Evolutionary conservation across 441 rosid genomes (phyloP).

Genomic region (Erodium chrysanthum): DNA sequence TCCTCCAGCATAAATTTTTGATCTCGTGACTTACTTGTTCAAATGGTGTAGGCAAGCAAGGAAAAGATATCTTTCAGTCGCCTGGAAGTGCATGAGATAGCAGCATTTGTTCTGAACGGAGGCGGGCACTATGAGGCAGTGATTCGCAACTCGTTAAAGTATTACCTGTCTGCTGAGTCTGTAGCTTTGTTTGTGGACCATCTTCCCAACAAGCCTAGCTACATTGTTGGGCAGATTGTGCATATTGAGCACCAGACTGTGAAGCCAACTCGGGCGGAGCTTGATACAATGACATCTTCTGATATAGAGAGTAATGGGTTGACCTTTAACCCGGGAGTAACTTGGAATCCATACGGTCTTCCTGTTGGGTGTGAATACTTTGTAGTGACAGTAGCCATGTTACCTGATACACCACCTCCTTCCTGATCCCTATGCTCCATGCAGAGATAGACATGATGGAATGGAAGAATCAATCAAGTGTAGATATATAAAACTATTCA

Average conservation of each 20-base stretch:
- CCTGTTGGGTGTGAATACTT: slow-evolving; percentile 86
- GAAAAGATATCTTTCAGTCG: slow-evolving; percentile 82
- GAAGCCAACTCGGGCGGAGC: slow-evolving; percentile 31
- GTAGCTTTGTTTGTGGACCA: slow-evolving; percentile 85
- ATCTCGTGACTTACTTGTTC: background rate
- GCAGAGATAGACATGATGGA: slow-evolving; percentile 69
- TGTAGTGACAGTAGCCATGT: slow-evolving; percentile 91
- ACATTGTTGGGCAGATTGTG: slow-evolving; percentile 85
- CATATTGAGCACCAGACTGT: slow-evolving; percentile 76
- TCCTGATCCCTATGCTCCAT: slow-evolving; percentile 63
- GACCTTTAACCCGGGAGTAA: slow-evolving; percentile 39
- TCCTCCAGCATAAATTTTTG: too few relatives aligned
- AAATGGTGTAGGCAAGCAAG: slow-evolving; percentile 60
- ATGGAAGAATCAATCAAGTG: slow-evolving; percentile 57
- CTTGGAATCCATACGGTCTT: slow-evolving; percentile 58
- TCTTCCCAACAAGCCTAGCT: slow-evolving; percentile 63
- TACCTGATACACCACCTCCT: slow-evolving; percentile 70
- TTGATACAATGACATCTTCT: slow-evolving; percentile 29
- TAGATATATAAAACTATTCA: slow-evolving; percentile 24
- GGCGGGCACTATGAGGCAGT: slow-evolving; percentile 83
- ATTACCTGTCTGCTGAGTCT: slow-evolving; percentile 80
- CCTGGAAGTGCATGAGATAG: slow-evolving; percentile 81
- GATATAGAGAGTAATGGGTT: slow-evolving; percentile 19
- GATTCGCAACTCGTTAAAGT: slow-evolving; percentile 58
- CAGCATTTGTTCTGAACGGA: slow-evolving; percentile 78